Evolutionary conservation across 148 eudicot genomes (phyloP).

Genomic region (Chenopodium quinoa): DNA sequence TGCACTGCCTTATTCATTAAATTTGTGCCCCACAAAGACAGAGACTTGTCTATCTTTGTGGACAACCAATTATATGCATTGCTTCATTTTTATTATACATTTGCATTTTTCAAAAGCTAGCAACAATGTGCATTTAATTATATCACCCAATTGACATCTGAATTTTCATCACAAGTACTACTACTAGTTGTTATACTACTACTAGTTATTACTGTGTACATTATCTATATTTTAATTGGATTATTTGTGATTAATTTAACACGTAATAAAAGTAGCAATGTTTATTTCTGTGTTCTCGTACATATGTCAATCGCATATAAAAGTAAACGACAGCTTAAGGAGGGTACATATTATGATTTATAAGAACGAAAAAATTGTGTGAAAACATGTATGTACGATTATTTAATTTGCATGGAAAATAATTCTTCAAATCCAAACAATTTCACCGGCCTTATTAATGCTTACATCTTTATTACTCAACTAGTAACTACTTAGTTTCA

Average conservation of each 20-base stretch:
- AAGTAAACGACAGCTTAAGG: no score
- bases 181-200: neutral
- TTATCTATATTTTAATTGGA: neutral
- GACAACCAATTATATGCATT: neutral
- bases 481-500: neutral
- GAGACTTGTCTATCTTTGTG: neutral
- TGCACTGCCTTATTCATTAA: neutral
- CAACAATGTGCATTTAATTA: neutral
- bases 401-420: no score
- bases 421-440: neutral
- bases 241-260: neutral
- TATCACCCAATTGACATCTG: neutral
- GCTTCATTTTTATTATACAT: neutral
- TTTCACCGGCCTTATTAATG: neutral
- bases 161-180: neutral
- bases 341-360: no score
- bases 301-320: no score
- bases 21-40: slow-evolving; percentile 11
- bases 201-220: neutral
- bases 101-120: neutral
- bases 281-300: no score
- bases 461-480: neutral
- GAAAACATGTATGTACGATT: no score
- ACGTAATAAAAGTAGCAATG: no score
- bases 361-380: no score